phyloP scores from a whole-genome alignment of 805 yeast genomes.

The Lipomyces kockii region DNA sequence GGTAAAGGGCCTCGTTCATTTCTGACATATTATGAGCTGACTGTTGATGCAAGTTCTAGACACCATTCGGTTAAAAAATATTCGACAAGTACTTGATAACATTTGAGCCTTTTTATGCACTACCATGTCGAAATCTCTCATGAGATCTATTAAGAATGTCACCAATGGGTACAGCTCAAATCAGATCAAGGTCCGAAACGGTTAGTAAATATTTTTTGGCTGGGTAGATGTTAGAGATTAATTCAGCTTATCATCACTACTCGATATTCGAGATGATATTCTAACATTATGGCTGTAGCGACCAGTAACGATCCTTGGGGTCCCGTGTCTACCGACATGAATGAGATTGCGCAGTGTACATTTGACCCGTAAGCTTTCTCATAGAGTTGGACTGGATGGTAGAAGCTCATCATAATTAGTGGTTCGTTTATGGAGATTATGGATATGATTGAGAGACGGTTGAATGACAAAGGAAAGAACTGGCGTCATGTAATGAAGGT shows the following conservation, averaged over 20 bases:
- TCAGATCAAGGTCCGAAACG: conserved; percentile 86
- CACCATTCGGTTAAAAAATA: background rate
- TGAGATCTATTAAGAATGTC: conserved; percentile 62
- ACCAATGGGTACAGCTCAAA: conserved; percentile 86
- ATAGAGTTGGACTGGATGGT: background rate
- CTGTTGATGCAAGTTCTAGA: background rate
- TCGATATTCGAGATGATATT: background rate
- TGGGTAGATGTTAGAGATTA: background rate
- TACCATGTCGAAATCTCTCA: conserved; percentile 32
- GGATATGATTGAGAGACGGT: conserved; percentile 90
- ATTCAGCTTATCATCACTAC: background rate
- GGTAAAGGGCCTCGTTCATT: no score
- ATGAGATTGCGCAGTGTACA: conserved; percentile 76
- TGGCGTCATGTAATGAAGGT: conserved; percentile 93
- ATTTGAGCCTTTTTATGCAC: background rate
- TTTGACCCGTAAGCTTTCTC: conserved; percentile 54
- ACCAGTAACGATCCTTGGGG: conserved; percentile 87
- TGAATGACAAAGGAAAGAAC: conserved; percentile 94
- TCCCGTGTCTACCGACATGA: conserved; percentile 80
- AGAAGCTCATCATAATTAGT: conserved; percentile 33
- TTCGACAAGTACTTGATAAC: background rate
- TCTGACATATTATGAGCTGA: background rate
- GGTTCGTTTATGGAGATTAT: conserved; percentile 83
- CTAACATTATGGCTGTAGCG: conserved; percentile 49
- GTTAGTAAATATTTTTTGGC: conserved; percentile 27